These are phyloP conservation scores for Rostrohypoxylon terebratum DNA, from an alignment of 495 filamentous ascomycete genomes.

Conservation along the genomic window DNA sequence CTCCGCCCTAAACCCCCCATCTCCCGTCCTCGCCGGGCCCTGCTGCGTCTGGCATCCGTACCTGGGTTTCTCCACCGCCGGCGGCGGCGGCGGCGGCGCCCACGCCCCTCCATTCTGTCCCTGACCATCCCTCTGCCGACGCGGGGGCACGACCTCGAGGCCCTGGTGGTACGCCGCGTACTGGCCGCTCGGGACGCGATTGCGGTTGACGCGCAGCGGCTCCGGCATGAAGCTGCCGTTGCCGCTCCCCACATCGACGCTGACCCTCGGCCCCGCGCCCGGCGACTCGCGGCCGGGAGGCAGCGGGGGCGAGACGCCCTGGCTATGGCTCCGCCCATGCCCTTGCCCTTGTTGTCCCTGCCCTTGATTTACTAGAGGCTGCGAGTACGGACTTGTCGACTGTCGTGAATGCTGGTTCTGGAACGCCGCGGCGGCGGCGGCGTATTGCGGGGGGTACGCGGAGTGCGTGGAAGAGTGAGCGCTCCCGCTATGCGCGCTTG, in stretches of 20 bases:
- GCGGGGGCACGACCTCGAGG: neutral
- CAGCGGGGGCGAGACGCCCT: neutral
- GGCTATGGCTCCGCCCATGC: neutral
- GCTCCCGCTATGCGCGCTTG: conserved; percentile 25
- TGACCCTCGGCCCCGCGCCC: no score
- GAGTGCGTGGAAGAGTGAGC: conserved; percentile 17
- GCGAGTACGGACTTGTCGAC: neutral
- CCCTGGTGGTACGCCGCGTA: neutral
- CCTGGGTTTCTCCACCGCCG: neutral
- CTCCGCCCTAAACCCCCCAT: conserved; percentile 27
- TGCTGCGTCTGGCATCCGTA: neutral
- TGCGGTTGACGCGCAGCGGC: conserved; percentile 33
- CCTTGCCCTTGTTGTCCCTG: neutral
- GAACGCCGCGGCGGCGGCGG: neutral
- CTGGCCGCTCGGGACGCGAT: neutral
- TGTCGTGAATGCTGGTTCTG: neutral
- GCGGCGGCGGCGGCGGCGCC: neutral
- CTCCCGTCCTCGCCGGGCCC: neutral
- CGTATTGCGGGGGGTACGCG: neutral
- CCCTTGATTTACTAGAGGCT: neutral
- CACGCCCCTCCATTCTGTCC: conserved; percentile 2
- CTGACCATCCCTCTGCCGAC: neutral
- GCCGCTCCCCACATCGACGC: neutral
- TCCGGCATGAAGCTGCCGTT: conserved; percentile 23
- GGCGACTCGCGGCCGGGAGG: neutral